Evolutionary conservation across 805 yeast genomes (phyloP), one percentile per base, ranked within the genome.

Genomic region (Candida ipomoeae): DNA sequence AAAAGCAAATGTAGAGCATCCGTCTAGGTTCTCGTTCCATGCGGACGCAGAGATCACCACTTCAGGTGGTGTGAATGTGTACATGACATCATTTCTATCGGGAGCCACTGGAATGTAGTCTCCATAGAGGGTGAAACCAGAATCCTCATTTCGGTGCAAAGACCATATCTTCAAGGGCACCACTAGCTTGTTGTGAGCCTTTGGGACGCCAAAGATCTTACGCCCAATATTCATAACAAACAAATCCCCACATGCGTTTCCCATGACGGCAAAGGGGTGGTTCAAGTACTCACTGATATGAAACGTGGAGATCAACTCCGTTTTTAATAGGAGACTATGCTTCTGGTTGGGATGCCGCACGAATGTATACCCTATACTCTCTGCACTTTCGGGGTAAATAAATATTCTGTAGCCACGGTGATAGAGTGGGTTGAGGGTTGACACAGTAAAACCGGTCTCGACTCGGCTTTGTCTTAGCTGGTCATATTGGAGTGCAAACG

Each of bases 11-110:
- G 78, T 35, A 62, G 82, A 51, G 71, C 83, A 53, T 51, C 66
- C 61, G 35, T 43, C 51, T 3, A 62, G 42, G 45, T 70, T 73
- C 49, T 79, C 84, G 61, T 78, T 79, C 94, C 92, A 87, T 21
- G 76, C 75, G 1, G 80, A 46, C 2, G 78, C 56, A 0, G 82
- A 73, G 6, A 86, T 66, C 14, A 71, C 63, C 1, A 82, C 74
- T 13, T 78, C 77, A 3, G 77, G 72, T 1, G 88, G 83, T 46
- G 74, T 74, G 4, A 78, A 57, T 13, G 69, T 59, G 5, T 55
- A 54, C 50, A 65, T 56, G 53, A 69, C 47, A 20, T 55, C 52
- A 50, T 65, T 26, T 55, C 50, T 56, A 20, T 71, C 76, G 5
- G 69, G 59, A 1, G 70, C 57, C 7, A 66, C 62, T 33, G 62